Percentiles rank a stretch among this genome's conserved stretches.
phyloP scores from a whole-genome alignment of 805 yeast species.

The Pichia thaimueangensis region DNA sequence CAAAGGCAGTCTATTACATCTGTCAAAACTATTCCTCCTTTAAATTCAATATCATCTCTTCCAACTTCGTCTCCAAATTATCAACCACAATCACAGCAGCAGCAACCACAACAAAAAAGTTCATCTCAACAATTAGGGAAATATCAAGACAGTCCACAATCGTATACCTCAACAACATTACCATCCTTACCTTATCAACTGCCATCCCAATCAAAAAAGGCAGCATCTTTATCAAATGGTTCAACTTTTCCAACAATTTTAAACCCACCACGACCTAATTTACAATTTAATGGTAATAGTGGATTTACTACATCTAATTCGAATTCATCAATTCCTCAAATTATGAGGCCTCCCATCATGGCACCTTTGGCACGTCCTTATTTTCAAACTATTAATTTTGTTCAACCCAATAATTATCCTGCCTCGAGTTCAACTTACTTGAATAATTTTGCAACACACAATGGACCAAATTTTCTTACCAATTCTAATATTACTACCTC shows the following conservation, averaged over 20 bases:
- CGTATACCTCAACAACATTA: background rate
- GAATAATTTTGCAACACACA: background rate
- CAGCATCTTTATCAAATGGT: no score
- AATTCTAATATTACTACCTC: background rate
- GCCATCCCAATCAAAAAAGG: no score
- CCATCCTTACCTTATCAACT: background rate
- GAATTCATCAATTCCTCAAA: background rate
- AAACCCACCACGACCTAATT: background rate
- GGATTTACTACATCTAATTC: background rate
- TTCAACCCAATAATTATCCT: background rate
- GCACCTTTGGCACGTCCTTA: slow-evolving; percentile 11
- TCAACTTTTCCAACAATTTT: background rate
- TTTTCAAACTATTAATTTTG: background rate
- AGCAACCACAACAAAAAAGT: no score
- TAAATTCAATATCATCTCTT: background rate
- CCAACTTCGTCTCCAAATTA: background rate
- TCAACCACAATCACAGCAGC: background rate
- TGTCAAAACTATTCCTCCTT: background rate
- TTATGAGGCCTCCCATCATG: background rate
- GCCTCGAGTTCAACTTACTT: background rate
- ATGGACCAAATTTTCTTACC: background rate
- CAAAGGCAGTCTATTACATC: background rate
- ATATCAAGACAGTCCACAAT: no score
- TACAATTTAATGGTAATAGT: background rate
- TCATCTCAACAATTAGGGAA: no score